Percentiles rank a stretch among this genome's conserved stretches.
phyloP scores from a whole-genome alignment of 441 rosid genomes.

The Jatropha multifida region DNA sequence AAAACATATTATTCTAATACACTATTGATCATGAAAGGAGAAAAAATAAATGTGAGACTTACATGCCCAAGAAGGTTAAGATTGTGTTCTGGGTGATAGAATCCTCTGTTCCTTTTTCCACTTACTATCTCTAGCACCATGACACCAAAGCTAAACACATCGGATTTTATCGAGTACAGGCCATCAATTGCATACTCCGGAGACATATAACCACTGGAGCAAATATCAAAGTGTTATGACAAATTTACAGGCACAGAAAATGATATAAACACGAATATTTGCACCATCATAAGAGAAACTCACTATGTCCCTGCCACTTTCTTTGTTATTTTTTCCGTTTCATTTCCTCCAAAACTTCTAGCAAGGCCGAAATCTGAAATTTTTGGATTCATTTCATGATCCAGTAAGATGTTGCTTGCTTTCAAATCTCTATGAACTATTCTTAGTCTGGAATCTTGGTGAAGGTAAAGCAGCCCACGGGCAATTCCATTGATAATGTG shows the following conservation, averaged over 20 bases:
- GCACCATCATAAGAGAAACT: not conserved
- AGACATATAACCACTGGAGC: slow-evolving; percentile 35
- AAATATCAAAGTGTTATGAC: not conserved
- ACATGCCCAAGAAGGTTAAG: slow-evolving; percentile 45
- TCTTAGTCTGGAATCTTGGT: slow-evolving; percentile 44
- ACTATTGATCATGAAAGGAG: not conserved
- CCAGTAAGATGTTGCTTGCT: slow-evolving; percentile 43
- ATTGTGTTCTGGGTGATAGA: slow-evolving; percentile 26
- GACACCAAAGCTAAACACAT: slow-evolving; percentile 45
- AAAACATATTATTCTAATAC: not conserved
- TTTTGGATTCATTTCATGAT: slow-evolving; percentile 43
- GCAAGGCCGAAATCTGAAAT: slow-evolving; percentile 55
- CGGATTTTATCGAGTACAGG: slow-evolving; percentile 37
- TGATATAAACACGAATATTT: not conserved
- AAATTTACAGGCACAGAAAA: not conserved
- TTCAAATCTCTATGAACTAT: slow-evolving; percentile 25
- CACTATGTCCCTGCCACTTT: slow-evolving; percentile 48
- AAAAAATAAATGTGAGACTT: not conserved
- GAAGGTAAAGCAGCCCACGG: slow-evolving; percentile 47
- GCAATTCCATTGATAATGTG: slow-evolving; percentile 40
- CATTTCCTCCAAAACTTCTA: slow-evolving; percentile 37
- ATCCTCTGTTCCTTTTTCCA: slow-evolving; percentile 34
- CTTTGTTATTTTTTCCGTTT: slow-evolving; percentile 32
- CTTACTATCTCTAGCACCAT: slow-evolving; percentile 37
- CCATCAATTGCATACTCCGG: slow-evolving; percentile 42